Evolutionary conservation across 2,329 filamentous ascomycete genomes (phyloP).

Genomic region (Diaporthe sp.): DNA sequence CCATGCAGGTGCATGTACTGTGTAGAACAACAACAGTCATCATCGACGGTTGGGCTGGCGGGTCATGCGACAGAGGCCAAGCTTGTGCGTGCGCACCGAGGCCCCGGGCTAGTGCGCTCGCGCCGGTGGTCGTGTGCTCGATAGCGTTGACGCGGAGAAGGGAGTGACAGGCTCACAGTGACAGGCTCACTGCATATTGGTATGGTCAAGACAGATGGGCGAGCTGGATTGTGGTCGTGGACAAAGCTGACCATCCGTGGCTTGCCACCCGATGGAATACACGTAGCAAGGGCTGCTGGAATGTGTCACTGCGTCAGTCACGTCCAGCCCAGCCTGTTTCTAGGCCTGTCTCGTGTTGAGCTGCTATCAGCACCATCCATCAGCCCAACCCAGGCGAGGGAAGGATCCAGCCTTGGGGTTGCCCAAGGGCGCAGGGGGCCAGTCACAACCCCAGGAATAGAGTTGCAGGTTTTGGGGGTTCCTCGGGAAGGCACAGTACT

Average conservation of each 20-base stretch:
- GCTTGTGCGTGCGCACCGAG: neutral
- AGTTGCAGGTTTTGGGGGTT: neutral
- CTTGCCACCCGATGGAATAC: conserved; percentile 1
- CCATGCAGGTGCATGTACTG: neutral
- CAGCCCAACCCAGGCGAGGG: conserved; percentile 2
- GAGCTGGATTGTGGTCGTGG: neutral
- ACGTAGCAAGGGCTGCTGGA: conserved; percentile 14
- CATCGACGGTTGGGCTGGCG: neutral
- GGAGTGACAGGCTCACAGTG: neutral
- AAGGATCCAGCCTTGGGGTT: neutral
- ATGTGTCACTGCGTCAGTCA: conserved; percentile 22
- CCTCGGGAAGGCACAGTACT: conserved; percentile 23
- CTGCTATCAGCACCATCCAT: conserved; percentile 15
- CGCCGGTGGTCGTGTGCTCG: conserved; percentile 14
- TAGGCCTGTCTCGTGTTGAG: conserved; percentile 16
- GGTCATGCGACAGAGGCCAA: conserved; percentile 12
- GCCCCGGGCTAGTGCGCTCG: neutral
- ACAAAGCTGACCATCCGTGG: neutral
- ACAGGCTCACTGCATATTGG: neutral
- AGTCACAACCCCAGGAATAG: conserved; percentile 2
- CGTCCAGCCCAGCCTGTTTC: conserved; percentile 23
- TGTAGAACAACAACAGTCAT: neutral
- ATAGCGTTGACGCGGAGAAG: neutral
- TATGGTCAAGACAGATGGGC: neutral
- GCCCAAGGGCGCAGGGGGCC: neutral